These are phyloP conservation scores for Paxillus ammoniavirescens DNA, from an alignment of 768 basidiomycete species.

Conservation along the genomic window DNA sequence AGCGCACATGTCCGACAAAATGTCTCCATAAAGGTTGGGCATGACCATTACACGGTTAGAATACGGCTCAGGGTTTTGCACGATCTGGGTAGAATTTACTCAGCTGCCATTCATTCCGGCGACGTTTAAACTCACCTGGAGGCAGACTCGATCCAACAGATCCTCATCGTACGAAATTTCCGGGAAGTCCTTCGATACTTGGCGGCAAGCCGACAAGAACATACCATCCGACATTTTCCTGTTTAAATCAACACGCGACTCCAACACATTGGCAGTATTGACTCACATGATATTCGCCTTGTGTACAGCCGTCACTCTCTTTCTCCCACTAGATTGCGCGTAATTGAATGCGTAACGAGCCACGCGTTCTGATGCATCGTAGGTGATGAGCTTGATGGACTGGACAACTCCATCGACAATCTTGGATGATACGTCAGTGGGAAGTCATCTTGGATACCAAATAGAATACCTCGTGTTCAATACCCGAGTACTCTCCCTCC, in stretches of 20 bases:
- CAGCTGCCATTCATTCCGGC: background rate
- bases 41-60: constrained; percentile 99
- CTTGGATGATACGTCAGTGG: constrained; percentile 37
- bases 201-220: constrained; percentile 97
- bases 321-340: constrained; percentile 80
- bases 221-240: constrained; percentile 99
- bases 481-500: constrained; percentile 99
- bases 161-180: constrained; percentile 95
- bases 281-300: constrained; percentile 98
- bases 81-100: constrained; percentile 52
- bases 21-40: constrained; percentile 97
- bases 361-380: constrained; percentile 97
- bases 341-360: constrained; percentile 99
- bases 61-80: constrained; percentile 91
- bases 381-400: constrained; percentile 99
- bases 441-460: background rate
- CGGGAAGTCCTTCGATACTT: constrained; percentile 94
- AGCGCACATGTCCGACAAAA: constrained; percentile 97
- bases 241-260: constrained; percentile 15
- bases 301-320: constrained; percentile 96
- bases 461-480: constrained; percentile 87
- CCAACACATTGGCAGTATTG: background rate
- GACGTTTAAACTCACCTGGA: constrained; percentile 56
- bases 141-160: constrained; percentile 92
- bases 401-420: constrained; percentile 97